Evolutionary conservation across 176 grass and related monocot species (phyloP).

Genomic region (Panicum miliaceum): DNA sequence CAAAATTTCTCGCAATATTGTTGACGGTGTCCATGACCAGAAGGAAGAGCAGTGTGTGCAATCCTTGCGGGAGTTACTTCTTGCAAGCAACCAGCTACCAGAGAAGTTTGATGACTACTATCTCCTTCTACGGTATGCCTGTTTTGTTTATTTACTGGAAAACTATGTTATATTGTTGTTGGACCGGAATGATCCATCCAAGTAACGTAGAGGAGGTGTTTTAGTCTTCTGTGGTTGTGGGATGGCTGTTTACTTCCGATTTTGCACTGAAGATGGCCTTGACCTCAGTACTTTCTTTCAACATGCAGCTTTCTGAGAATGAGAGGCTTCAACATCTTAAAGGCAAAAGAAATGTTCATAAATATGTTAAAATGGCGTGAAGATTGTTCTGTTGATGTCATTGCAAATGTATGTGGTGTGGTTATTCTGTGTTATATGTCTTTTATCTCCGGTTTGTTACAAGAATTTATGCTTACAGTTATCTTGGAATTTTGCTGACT

Average conservation of each 20-base stretch:
- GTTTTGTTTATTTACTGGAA: slow-evolving; percentile 20
- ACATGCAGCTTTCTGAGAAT: slow-evolving; percentile 83
- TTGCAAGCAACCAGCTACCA: slow-evolving; percentile 66
- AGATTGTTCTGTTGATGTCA: slow-evolving; percentile 69
- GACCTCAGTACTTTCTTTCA: slow-evolving; percentile 27
- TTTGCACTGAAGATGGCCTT: slow-evolving; percentile 20
- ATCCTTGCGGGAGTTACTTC: slow-evolving; percentile 67
- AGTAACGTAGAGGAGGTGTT: slow-evolving; percentile 5
- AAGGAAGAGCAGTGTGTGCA: slow-evolving; percentile 68
- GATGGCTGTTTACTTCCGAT: slow-evolving; percentile 10
- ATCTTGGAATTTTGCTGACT: slow-evolving; percentile 4
- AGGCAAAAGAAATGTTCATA: slow-evolving; percentile 87
- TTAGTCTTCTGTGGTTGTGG: slow-evolving; percentile 27
- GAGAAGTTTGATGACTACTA: slow-evolving; percentile 90
- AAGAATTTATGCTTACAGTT: slow-evolving; percentile 1
- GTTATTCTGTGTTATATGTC: slow-evolving; percentile 27
- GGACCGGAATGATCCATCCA: not conserved
- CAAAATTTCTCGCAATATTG: slow-evolving; percentile 53
- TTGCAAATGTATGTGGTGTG: slow-evolving; percentile 67
- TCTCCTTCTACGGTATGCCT: slow-evolving; percentile 77
- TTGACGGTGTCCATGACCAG: slow-evolving; percentile 57
- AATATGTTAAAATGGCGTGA: slow-evolving; percentile 98
- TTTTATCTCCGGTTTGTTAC: slow-evolving; percentile 11
- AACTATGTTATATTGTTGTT: slow-evolving; percentile 18
- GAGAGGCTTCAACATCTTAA: slow-evolving; percentile 70